Conservation (phyloP, 768 basidiomycete species). For the Trametes elegans region DNA sequence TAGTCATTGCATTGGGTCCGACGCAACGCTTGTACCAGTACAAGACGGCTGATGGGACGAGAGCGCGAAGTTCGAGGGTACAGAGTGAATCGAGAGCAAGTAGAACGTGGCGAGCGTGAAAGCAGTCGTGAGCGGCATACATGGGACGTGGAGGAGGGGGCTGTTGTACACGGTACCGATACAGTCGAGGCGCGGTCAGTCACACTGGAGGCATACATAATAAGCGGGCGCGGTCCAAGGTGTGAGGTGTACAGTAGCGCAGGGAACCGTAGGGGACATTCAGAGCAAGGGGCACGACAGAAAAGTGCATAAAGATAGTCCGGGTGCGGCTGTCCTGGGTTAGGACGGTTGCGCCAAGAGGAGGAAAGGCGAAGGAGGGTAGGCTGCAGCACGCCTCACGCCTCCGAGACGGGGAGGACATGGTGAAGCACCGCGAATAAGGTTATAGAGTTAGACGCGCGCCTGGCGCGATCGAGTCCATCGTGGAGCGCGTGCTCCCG, state of each 20-base stretch:
- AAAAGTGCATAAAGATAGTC: constrained; percentile 13
- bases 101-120: constrained; percentile 6
- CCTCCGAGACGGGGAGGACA: not conserved
- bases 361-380: not conserved
- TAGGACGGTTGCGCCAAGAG: not conserved
- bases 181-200: constrained; percentile 2
- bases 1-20: not conserved
- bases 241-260: not conserved
- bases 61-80: not conserved
- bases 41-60: not conserved
- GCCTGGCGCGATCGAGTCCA: constrained; percentile 3
- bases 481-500: not conserved
- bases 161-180: constrained; percentile 9
- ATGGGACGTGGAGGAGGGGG: not conserved
- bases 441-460: not conserved
- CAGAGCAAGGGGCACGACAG: not conserved
- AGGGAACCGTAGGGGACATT: not conserved
- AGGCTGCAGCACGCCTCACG: not conserved
- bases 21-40: constrained; percentile 5
- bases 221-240: not conserved
- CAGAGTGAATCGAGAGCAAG: not conserved
- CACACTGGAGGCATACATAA: not conserved
- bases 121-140: constrained; percentile 11
- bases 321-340: not conserved
- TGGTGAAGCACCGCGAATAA: not conserved